These are phyloP conservation scores for Botrytis porri DNA, from an alignment of 2,329 filamentous ascomycete species.

Conservation along the genomic window DNA sequence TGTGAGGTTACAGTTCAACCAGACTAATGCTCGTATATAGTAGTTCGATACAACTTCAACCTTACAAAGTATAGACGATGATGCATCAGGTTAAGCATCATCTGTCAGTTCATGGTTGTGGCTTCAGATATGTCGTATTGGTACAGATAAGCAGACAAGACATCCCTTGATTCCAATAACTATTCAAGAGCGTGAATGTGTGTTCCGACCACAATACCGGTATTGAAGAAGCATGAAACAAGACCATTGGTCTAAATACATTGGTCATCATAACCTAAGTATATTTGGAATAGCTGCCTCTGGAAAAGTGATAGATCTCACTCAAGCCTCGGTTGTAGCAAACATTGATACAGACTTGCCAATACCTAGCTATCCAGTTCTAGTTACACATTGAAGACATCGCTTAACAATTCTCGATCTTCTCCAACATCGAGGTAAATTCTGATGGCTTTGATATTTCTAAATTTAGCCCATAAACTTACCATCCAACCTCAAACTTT, in stretches of 20 bases:
- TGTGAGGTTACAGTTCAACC: not conserved
- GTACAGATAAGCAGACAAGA: not conserved
- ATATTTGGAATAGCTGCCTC: not conserved
- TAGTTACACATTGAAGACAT: not conserved
- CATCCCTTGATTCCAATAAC: not conserved
- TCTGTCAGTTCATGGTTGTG: not conserved
- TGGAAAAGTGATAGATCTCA: not conserved
- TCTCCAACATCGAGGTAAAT: not conserved
- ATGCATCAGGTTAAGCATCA: not conserved
- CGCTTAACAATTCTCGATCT: not conserved
- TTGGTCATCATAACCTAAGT: not conserved
- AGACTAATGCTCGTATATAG: not conserved
- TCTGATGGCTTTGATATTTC: not conserved
- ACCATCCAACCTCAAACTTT: not conserved
- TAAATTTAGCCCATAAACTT: not conserved
- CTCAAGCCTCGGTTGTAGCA: not conserved
- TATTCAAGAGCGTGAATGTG: not conserved
- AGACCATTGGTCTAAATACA: not conserved
- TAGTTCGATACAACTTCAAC: not conserved
- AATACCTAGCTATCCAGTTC: not conserved
- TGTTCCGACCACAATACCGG: not conserved
- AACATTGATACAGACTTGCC: not conserved
- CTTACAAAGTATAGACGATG: not conserved
- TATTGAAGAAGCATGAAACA: not conserved
- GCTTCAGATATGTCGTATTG: not conserved